These are phyloP conservation scores for Neobulgaria alba DNA, from an alignment of 2,329 filamentous ascomycete species.

Conservation along the genomic window DNA sequence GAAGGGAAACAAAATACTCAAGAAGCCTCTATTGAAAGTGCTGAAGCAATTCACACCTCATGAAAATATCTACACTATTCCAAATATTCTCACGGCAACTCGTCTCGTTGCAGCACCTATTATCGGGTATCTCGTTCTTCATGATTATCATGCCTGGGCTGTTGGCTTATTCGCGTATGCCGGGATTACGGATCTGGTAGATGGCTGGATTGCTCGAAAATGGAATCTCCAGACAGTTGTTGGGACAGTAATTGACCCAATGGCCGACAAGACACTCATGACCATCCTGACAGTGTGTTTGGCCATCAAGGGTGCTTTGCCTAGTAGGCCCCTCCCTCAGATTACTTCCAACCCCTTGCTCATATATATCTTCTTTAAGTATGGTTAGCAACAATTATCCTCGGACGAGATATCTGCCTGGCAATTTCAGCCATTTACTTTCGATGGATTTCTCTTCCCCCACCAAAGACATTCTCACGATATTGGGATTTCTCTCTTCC, in stretches of 20 bases:
- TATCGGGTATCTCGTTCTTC: slow-evolving; percentile 80
- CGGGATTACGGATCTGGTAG: slow-evolving; percentile 81
- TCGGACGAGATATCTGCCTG: slow-evolving; percentile 79
- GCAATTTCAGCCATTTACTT: slow-evolving; percentile 87
- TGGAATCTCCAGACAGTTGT: slow-evolving; percentile 91
- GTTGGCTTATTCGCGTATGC: slow-evolving; percentile 87
- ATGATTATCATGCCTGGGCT: slow-evolving; percentile 71
- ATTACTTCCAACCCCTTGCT: background rate
- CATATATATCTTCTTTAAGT: slow-evolving; percentile 36
- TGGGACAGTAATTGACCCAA: slow-evolving; percentile 88
- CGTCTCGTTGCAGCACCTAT: slow-evolving; percentile 75
- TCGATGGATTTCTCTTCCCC: slow-evolving; percentile 86
- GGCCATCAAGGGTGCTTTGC: slow-evolving; percentile 73
- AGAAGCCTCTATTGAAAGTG: slow-evolving; percentile 22
- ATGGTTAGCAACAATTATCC: slow-evolving; percentile 82
- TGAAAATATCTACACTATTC: slow-evolving; percentile 96
- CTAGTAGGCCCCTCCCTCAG: slow-evolving; percentile 44
- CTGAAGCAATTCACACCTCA: slow-evolving; percentile 36
- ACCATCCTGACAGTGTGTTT: slow-evolving; percentile 81
- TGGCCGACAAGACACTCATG: slow-evolving; percentile 97
- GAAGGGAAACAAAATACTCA: no score
- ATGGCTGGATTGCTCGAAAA: slow-evolving; percentile 84
- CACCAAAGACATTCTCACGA: slow-evolving; percentile 81
- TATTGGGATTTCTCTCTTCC: slow-evolving; percentile 98
- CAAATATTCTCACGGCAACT: slow-evolving; percentile 84